Percentiles rank a stretch among this genome's conserved stretches.
phyloP scores from a whole-genome alignment of 441 rosid genomes.

The Erodium chrysanthum region DNA sequence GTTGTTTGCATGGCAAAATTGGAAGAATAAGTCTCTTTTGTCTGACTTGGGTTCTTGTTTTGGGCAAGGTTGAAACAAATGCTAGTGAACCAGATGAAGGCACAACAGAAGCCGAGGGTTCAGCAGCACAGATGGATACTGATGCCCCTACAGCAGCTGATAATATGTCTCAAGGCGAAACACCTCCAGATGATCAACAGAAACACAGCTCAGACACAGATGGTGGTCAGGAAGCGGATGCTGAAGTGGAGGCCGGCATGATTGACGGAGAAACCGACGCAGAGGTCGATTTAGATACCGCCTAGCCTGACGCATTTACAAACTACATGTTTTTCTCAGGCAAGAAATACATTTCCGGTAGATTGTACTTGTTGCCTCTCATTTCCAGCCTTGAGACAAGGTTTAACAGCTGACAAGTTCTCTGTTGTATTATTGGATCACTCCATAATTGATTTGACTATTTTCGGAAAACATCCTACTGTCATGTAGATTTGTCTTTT shows the following conservation, averaged over 20 bases:
- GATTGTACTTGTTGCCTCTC: neutral
- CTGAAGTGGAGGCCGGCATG: conserved; percentile 40
- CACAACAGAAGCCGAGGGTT: conserved; percentile 47
- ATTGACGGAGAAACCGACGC: conserved; percentile 67
- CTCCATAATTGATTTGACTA: too few relatives aligned
- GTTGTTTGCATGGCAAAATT: neutral
- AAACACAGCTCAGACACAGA: conserved; percentile 67
- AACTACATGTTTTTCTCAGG: too few relatives aligned
- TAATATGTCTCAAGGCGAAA: conserved; percentile 34
- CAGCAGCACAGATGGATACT: conserved; percentile 46
- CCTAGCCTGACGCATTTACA: neutral
- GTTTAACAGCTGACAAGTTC: neutral
- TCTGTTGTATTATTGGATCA: too few relatives aligned
- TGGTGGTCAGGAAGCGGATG: conserved; percentile 68
- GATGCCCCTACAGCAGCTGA: conserved; percentile 30
- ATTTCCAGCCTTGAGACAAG: too few relatives aligned
- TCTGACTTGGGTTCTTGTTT: neutral
- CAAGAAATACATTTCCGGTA: too few relatives aligned
- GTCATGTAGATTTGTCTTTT: too few relatives aligned
- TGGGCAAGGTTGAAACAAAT: conserved; percentile 36
- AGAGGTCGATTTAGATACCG: conserved; percentile 39
- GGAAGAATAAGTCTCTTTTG: too few relatives aligned
- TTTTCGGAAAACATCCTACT: too few relatives aligned
- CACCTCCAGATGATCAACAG: conserved; percentile 60
- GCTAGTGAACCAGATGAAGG: conserved; percentile 64